Percentiles rank a stretch among this genome's conserved stretches.
Evolutionary conservation across 108 stramenopile species (phyloP).

Genomic region (Mediolabrus comicus): DNA sequence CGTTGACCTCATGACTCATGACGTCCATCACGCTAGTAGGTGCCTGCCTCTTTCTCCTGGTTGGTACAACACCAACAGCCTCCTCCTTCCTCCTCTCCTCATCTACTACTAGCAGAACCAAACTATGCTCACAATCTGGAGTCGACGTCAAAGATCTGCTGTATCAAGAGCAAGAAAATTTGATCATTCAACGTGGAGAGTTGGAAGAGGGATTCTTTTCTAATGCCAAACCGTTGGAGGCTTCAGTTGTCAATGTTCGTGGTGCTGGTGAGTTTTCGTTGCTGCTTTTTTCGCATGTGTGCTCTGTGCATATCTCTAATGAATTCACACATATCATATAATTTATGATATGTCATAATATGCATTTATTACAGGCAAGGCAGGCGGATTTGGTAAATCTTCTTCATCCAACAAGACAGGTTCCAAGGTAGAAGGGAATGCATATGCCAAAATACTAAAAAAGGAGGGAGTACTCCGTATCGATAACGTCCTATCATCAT

Average conservation of each 20-base stretch:
- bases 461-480: constrained; percentile 76
- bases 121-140: background rate
- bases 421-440: constrained; percentile 54
- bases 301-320: too few species aligned
- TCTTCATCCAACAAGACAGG: constrained; percentile 2
- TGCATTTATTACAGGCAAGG: constrained; percentile 1
- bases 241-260: constrained; percentile 36
- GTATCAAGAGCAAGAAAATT: constrained; percentile 74
- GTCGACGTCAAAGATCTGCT: constrained; percentile 33
- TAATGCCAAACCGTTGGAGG: constrained; percentile 28
- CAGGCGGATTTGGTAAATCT: constrained; percentile 52
- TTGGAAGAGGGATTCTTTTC: constrained; percentile 59
- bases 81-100: background rate
- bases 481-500: constrained; percentile 57
- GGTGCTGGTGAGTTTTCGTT: constrained; percentile 17
- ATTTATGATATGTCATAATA: background rate
- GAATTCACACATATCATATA: background rate
- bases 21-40: background rate
- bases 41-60: background rate
- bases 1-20: too few species aligned
- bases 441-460: constrained; percentile 57
- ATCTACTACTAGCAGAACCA: background rate
- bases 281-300: too few species aligned
- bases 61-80: background rate
- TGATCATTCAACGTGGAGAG: constrained; percentile 57